phyloP scores from a whole-genome alignment of 83 land plant genomes.

The Diphasiastrum complanatum region DNA sequence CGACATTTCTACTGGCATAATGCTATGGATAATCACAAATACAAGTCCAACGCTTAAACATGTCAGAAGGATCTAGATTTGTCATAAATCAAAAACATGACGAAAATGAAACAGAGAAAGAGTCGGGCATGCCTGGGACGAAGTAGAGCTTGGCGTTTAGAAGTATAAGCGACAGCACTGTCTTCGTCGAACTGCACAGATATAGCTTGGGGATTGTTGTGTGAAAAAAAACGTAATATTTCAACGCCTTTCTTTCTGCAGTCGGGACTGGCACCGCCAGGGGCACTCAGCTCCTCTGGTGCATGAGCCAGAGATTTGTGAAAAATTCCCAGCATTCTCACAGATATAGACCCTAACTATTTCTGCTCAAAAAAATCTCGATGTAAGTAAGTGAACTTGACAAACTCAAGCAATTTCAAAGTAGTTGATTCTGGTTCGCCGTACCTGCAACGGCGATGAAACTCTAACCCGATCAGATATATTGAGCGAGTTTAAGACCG shows the following conservation, averaged over 20 bases:
- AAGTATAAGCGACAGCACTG: constrained; percentile 53
- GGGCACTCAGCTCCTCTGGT: constrained; percentile 27
- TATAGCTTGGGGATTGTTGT: constrained; percentile 10
- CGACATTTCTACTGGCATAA: no score
- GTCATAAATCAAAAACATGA: not conserved
- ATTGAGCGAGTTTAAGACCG: no score
- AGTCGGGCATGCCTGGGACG: constrained; percentile 39
- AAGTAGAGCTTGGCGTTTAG: constrained; percentile 44
- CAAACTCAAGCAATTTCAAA: no score
- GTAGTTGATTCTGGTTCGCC: no score
- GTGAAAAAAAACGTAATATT: constrained; percentile 11
- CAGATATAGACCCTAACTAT: no score
- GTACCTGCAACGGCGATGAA: no score
- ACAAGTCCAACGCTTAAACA: not conserved
- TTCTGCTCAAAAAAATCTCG: no score
- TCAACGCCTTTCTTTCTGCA: constrained; percentile 19
- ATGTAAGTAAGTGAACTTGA: no score
- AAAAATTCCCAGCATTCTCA: constrained; percentile 31
- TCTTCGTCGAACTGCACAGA: constrained; percentile 20
- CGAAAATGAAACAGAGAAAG: not conserved
- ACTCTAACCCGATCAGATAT: no score
- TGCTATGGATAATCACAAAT: no score
- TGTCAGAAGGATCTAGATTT: not conserved
- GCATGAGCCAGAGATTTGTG: constrained; percentile 16
- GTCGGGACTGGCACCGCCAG: constrained; percentile 9